Conservation (phyloP, 75 land plant genomes). For the Selaginella tamariscina region DNA sequence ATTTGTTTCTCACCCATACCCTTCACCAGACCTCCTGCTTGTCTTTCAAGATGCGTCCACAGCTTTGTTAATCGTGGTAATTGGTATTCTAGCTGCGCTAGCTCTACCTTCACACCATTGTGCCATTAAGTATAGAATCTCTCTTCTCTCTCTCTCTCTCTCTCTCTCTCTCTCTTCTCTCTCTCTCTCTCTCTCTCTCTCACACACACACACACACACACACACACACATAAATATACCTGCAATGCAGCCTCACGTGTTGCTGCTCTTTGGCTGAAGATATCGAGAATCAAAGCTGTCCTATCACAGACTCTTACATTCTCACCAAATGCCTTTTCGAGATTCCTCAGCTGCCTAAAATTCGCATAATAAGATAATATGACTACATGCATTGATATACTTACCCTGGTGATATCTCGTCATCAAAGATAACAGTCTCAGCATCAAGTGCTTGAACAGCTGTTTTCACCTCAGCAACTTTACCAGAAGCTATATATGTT, state of each 20-base stretch:
- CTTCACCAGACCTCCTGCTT: slow-evolving; percentile 89
- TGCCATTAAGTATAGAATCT: too few species aligned
- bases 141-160: too few species aligned
- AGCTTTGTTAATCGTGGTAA: slow-evolving; percentile 75
- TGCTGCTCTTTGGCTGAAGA: slow-evolving; percentile 88
- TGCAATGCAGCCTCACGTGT: slow-evolving; percentile 91
- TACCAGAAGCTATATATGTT: slow-evolving; percentile 91
- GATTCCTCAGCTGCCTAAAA: slow-evolving; percentile 76
- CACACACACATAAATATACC: slow-evolving; percentile 28
- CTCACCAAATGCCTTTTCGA: slow-evolving; percentile 83
- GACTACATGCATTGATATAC: slow-evolving; percentile 10
- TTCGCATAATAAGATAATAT: background rate
- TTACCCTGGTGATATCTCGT: slow-evolving; percentile 91
- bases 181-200: too few species aligned
- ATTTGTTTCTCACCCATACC: slow-evolving; percentile 99
- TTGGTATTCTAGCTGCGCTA: slow-evolving; percentile 94
- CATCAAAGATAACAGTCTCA: slow-evolving; percentile 94
- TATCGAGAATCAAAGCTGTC: slow-evolving; percentile 87
- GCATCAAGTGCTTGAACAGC: slow-evolving; percentile 69
- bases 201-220: too few species aligned
- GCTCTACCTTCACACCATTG: slow-evolving; percentile 70
- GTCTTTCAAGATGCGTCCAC: slow-evolving; percentile 97
- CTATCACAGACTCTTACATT: slow-evolving; percentile 93
- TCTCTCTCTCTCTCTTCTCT: too few species aligned
- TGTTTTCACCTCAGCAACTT: slow-evolving; percentile 70